These are phyloP conservation scores for Pisolithus sp. DNA, from an alignment of 768 basidiomycete genomes.

Conservation along the genomic window DNA sequence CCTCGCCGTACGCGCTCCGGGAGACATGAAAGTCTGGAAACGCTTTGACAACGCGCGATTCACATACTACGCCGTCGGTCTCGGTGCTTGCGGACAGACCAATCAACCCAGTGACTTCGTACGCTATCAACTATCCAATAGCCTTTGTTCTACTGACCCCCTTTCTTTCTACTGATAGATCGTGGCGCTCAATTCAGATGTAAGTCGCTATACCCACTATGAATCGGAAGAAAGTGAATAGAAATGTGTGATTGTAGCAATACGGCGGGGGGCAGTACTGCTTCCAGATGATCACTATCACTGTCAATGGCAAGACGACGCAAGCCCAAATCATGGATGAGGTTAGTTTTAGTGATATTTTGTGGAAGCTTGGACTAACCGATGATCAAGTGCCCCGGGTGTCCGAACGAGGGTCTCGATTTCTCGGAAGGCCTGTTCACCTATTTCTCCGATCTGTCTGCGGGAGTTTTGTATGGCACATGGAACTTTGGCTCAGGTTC, in stretches of 20 bases:
- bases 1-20: slow-evolving; percentile 20
- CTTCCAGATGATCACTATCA: slow-evolving; percentile 55
- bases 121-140: slow-evolving; percentile 4
- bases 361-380: background rate
- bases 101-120: slow-evolving; percentile 31
- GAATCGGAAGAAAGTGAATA: background rate
- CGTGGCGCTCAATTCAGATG: slow-evolving; percentile 39
- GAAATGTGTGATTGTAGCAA: slow-evolving; percentile 38
- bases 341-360: slow-evolving; percentile 28
- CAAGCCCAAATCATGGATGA: slow-evolving; percentile 57
- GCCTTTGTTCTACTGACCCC: slow-evolving; percentile 3
- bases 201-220: slow-evolving; percentile 5
- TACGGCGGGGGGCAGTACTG: slow-evolving; percentile 50
- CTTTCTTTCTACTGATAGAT: slow-evolving; percentile 30
- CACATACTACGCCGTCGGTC: slow-evolving; percentile 37
- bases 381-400: slow-evolving; percentile 54
- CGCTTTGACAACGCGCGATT: slow-evolving; percentile 20
- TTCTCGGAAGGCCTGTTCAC: slow-evolving; percentile 60
- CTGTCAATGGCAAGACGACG: slow-evolving; percentile 49
- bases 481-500: slow-evolving; percentile 43
- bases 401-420: slow-evolving; percentile 62
- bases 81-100: slow-evolving; percentile 36
- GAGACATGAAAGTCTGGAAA: slow-evolving; percentile 16
- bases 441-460: slow-evolving; percentile 42
- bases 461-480: slow-evolving; percentile 51